These are phyloP conservation scores for Exserohilum turcica DNA, from an alignment of 2,329 filamentous ascomycete species.

Conservation along the genomic window DNA sequence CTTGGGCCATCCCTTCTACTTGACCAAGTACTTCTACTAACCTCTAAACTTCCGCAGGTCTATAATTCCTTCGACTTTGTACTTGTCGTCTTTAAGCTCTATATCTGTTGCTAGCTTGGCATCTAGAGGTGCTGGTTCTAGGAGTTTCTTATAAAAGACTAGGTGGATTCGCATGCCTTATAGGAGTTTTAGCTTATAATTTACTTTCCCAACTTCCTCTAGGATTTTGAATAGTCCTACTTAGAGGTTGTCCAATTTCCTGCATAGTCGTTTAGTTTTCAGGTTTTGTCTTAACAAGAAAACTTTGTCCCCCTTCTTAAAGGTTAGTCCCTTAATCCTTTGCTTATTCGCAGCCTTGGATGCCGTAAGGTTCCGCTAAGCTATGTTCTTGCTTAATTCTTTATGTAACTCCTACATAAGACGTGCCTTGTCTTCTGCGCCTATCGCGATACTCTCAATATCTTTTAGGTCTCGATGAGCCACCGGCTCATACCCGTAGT, in stretches of 20 bases:
- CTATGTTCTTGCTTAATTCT: not conserved
- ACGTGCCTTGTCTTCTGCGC: not conserved
- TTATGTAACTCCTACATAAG: not conserved
- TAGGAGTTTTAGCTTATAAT: not conserved
- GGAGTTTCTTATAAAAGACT: no score
- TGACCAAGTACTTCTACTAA: no score
- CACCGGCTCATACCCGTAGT: not conserved
- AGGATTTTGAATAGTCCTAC: not conserved
- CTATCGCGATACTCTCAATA: not conserved
- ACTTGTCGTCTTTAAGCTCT: no score
- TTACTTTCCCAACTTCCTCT: not conserved
- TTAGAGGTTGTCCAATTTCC: not conserved
- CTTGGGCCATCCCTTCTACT: no score
- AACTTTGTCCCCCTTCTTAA: slow-evolving; percentile 1
- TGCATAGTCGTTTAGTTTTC: not conserved
- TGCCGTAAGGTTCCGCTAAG: not conserved
- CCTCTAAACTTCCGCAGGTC: no score
- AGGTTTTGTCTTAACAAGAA: not conserved
- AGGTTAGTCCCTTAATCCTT: slow-evolving; percentile 2
- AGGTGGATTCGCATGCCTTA: no score
- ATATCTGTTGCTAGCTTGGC: no score
- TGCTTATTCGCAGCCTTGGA: not conserved
- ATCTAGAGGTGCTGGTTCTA: no score
- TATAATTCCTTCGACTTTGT: no score
- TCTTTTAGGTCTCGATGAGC: not conserved